Evolutionary conservation across 176 grass and related monocot species (phyloP).

Genomic region (Oryza officinalis): DNA sequence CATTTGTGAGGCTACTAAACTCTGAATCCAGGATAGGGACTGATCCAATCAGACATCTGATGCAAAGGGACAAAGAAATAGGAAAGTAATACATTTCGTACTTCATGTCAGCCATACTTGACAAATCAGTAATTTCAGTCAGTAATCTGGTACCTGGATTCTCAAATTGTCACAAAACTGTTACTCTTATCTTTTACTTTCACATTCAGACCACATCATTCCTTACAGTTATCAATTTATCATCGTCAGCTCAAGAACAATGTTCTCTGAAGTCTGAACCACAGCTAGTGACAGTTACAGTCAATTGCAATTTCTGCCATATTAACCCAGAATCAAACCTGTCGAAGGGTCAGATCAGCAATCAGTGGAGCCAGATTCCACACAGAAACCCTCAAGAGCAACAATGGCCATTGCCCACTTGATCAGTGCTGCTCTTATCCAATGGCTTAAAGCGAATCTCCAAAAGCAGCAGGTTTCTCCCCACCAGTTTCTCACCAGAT

Average conservation of each 20-base stretch:
- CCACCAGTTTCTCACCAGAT: not conserved
- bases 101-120: not conserved
- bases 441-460: conserved; percentile 12
- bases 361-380: not conserved
- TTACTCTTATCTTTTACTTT: not conserved
- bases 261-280: not conserved
- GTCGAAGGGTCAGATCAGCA: not conserved
- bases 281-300: not conserved
- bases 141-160: not conserved
- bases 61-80: not conserved
- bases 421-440: conserved; percentile 13
- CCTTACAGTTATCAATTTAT: not conserved
- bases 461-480: conserved; percentile 17
- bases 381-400: not conserved
- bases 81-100: not conserved
- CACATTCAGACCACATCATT: not conserved
- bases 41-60: not conserved
- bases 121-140: not conserved
- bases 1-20: not conserved
- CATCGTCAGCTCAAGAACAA: too few species aligned
- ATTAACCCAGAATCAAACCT: not conserved
- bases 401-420: not conserved
- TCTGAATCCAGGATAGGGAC: not conserved
- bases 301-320: not conserved
- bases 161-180: not conserved